phyloP scores from a whole-genome alignment of 805 yeast species.

The Cyberlindnera xishuangbannaensis region DNA sequence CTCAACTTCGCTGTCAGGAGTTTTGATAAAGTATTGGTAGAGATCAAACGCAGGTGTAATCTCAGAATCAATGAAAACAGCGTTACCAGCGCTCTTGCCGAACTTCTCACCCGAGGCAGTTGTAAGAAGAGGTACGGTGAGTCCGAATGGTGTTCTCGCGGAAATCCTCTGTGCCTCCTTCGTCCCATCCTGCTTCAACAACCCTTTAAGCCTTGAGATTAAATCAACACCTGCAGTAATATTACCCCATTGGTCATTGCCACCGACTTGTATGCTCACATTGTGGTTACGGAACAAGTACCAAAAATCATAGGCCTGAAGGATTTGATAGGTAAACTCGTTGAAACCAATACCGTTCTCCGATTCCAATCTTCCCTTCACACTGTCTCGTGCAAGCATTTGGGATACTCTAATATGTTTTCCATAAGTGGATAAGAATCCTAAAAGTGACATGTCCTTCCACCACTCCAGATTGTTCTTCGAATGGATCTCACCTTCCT shows the following conservation, averaged over 20 bases:
- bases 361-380: conserved; percentile 63
- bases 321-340: conserved; percentile 87
- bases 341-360: conserved; percentile 84
- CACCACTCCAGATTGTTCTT: conserved; percentile 83
- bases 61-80: conserved; percentile 75
- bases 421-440: conserved; percentile 74
- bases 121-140: conserved; percentile 86
- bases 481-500: conserved; percentile 37
- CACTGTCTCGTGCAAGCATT: conserved; percentile 87
- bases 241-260: conserved; percentile 98
- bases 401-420: conserved; percentile 72
- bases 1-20: conserved; percentile 70
- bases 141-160: conserved; percentile 47
- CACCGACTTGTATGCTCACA: conserved; percentile 83
- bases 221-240: conserved; percentile 94
- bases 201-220: conserved; percentile 50
- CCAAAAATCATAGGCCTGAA: conserved; percentile 93
- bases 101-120: conserved; percentile 89
- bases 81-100: conserved; percentile 97
- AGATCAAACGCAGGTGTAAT: conserved; percentile 75
- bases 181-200: conserved; percentile 16
- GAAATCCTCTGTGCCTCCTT: conserved; percentile 14
- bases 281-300: conserved; percentile 55
- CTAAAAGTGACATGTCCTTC: conserved; percentile 68
- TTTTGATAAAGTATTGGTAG: conserved; percentile 79